phyloP scores from a whole-genome alignment of 768 basidiomycete genomes.

The Leucogyrophana mollusca region DNA sequence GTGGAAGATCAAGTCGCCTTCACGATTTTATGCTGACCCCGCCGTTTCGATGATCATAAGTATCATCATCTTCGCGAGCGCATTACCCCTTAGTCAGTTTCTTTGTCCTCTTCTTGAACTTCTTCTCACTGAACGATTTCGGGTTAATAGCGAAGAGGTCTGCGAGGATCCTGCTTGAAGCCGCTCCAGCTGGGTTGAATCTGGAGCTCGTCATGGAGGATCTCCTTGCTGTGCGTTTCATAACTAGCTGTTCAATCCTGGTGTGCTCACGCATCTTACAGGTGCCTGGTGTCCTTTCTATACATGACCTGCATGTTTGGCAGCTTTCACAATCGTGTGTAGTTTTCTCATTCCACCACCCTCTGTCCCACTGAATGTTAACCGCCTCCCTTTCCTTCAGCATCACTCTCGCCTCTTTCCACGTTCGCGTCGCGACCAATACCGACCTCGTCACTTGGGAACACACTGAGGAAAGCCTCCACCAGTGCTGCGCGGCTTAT shows the following conservation, averaged over 20 bases:
- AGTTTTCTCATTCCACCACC: neutral
- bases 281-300: slow-evolving; percentile 45
- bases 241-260: slow-evolving; percentile 7
- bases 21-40: slow-evolving; percentile 54
- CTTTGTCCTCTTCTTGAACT: neutral
- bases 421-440: slow-evolving; percentile 49
- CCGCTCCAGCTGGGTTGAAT: slow-evolving; percentile 49
- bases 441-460: slow-evolving; percentile 51
- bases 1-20: slow-evolving; percentile 43
- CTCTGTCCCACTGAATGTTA: neutral
- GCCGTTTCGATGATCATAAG: slow-evolving; percentile 49
- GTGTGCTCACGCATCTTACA: slow-evolving; percentile 17
- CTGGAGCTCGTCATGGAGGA: slow-evolving; percentile 49
- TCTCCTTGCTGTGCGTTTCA: slow-evolving; percentile 38
- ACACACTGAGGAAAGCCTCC: slow-evolving; percentile 44
- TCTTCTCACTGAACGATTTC: no score
- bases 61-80: slow-evolving; percentile 51
- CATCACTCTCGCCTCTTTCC: slow-evolving; percentile 51
- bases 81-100: slow-evolving; percentile 49
- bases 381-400: slow-evolving; percentile 22
- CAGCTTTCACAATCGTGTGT: slow-evolving; percentile 52
- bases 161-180: slow-evolving; percentile 51
- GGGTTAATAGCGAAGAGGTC: slow-evolving; percentile 47
- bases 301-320: slow-evolving; percentile 57
- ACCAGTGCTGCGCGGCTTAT: slow-evolving; percentile 51